These are phyloP conservation scores for Fistulifera solaris DNA, from an alignment of 108 stramenopile species.

Conservation along the genomic window DNA sequence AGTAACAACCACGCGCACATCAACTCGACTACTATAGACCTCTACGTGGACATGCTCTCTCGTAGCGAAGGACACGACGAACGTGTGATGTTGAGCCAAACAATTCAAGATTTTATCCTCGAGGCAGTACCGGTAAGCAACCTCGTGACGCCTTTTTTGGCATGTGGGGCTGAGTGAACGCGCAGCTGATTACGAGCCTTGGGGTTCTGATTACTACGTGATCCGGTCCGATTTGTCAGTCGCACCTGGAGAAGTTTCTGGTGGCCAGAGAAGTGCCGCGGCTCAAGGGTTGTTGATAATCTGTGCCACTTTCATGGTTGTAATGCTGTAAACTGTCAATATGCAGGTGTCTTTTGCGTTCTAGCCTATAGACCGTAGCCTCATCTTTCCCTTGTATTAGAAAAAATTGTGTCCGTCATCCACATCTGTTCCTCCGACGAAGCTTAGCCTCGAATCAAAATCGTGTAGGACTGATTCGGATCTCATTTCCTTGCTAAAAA, in stretches of 20 bases:
- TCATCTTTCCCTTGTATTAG: too few relatives aligned
- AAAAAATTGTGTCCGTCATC: too few relatives aligned
- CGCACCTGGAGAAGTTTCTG: background rate
- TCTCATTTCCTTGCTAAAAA: too few relatives aligned
- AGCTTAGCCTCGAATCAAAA: too few relatives aligned
- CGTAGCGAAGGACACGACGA: constrained; percentile 5
- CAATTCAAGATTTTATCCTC: constrained; percentile 2
- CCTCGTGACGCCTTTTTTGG: constrained; percentile 17
- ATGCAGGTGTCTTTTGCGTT: too few relatives aligned
- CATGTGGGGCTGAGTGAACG: constrained; percentile 7
- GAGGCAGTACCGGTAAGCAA: constrained; percentile 8
- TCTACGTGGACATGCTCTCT: constrained; percentile 1
- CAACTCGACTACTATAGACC: constrained; percentile 4
- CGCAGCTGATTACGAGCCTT: constrained; percentile 10
- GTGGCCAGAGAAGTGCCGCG: too few relatives aligned
- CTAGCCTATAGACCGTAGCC: too few relatives aligned
- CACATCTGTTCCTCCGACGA: too few relatives aligned
- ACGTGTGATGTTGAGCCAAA: constrained; percentile 1
- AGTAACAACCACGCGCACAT: constrained; percentile 9
- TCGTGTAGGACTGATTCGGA: too few relatives aligned
- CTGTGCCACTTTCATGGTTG: too few relatives aligned
- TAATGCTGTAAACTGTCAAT: too few relatives aligned
- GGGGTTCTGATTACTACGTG: constrained; percentile 15
- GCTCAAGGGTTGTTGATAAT: too few relatives aligned
- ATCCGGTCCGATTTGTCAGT: constrained; percentile 6